Percentiles rank a stretch among this genome's conserved stretches.
These are phyloP conservation scores for Sanghuangporus weigelae DNA, from an alignment of 1,284 basidiomycete species.

Conservation along the genomic window DNA sequence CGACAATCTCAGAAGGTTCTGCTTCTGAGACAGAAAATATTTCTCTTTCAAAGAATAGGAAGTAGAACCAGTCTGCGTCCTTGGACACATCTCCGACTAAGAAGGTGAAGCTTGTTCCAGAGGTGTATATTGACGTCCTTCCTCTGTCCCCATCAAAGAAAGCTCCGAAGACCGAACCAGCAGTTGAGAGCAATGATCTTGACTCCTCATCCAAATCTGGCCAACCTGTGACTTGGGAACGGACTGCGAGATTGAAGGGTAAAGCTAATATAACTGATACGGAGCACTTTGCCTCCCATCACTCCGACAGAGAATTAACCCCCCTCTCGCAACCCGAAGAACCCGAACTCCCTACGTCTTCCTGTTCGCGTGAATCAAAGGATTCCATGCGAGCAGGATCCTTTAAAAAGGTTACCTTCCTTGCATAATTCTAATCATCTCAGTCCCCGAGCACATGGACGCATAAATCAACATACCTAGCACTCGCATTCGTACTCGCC, in stretches of 20 bases:
- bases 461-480: constrained; percentile 79
- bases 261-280: not conserved
- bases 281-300: not conserved
- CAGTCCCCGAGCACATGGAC: constrained; percentile 45
- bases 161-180: not conserved
- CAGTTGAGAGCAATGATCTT: not conserved
- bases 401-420: not conserved
- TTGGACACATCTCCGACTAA: not conserved
- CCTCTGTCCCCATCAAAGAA: not conserved
- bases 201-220: not conserved
- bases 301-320: not conserved
- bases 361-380: not conserved
- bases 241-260: constrained; percentile 1
- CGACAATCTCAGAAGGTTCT: constrained; percentile 4
- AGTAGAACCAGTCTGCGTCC: not conserved
- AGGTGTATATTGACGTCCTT: constrained; percentile 8
- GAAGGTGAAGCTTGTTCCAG: not conserved
- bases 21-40: not conserved
- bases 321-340: not conserved
- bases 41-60: not conserved
- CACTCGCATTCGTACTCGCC: constrained; percentile 89
- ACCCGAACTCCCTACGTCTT: not conserved
- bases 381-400: not conserved
- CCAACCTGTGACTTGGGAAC: not conserved
- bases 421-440: not conserved